Percentiles rank a stretch among this genome's conserved stretches.
Evolutionary conservation across 371 early-diverging fungal species (phyloP).

Genomic region (Circinella umbellata): DNA sequence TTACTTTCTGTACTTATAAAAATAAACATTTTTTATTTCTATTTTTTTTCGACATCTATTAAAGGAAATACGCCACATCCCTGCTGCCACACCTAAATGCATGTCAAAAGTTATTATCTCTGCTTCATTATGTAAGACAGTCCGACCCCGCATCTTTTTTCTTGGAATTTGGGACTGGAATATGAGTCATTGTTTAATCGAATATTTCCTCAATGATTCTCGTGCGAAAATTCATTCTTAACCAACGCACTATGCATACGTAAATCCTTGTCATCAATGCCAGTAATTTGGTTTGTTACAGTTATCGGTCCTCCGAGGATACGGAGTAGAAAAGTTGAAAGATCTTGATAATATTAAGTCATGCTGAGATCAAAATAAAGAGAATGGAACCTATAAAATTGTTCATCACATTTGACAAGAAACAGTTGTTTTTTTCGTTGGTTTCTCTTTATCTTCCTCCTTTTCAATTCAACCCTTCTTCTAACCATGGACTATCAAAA

Average conservation of each 20-base stretch:
- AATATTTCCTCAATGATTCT: background rate
- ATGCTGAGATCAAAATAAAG: constrained; percentile 2
- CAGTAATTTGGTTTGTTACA: background rate
- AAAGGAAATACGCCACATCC: no score
- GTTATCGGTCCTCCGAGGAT: background rate
- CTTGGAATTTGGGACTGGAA: background rate
- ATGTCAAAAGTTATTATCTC: no score
- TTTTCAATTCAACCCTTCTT: constrained; percentile 6
- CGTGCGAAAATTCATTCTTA: constrained; percentile 4
- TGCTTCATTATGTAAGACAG: no score
- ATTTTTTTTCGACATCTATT: no score
- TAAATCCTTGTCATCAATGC: background rate
- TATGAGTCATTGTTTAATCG: background rate
- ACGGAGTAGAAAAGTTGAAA: background rate
- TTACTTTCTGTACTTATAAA: no score
- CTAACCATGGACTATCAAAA: constrained; percentile 28
- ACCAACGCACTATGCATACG: background rate
- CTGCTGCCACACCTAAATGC: background rate
- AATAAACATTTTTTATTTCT: no score
- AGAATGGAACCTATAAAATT: background rate
- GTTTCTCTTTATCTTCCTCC: constrained; percentile 4
- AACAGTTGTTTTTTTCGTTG: constrained; percentile 2
- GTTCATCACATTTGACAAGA: background rate
- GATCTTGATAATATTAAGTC: constrained; percentile 1
- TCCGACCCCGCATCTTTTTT: no score